Evolutionary conservation across 208 protist species (phyloP).

Genomic region (Strigomonas galati): DNA sequence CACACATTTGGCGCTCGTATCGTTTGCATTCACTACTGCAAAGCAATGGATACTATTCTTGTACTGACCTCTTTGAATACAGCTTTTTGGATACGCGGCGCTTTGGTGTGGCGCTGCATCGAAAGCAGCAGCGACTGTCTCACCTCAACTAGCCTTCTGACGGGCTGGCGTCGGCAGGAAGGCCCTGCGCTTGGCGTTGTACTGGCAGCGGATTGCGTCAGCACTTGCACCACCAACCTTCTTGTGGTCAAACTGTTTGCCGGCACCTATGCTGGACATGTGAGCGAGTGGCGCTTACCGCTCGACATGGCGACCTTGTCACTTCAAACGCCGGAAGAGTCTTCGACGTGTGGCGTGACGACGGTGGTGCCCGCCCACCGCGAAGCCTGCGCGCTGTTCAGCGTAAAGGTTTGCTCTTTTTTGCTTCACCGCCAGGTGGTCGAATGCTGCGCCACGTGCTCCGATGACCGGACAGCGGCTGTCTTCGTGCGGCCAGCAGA

Average conservation of each 20-base stretch:
- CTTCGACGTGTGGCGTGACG: background rate
- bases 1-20: background rate
- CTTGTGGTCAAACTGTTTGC: constrained; percentile 1
- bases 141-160: background rate
- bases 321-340: background rate
- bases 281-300: constrained; percentile 34
- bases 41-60: background rate
- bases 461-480: constrained; percentile 67
- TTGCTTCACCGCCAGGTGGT: background rate
- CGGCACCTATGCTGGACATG: constrained; percentile 52
- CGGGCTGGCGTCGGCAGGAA: background rate
- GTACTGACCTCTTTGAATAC: background rate
- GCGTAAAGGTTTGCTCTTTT: constrained; percentile 11
- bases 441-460: constrained; percentile 57
- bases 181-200: constrained; percentile 37
- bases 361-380: constrained; percentile 38
- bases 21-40: background rate
- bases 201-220: constrained; percentile 32
- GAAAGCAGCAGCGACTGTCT: background rate
- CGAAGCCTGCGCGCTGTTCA: constrained; percentile 63
- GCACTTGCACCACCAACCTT: background rate
- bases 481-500: constrained; percentile 24
- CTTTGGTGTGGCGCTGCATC: background rate
- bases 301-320: background rate
- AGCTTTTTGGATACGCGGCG: background rate